Evolutionary conservation across 768 basidiomycete genomes (phyloP).

Genomic region (Lentinula raphanica): DNA sequence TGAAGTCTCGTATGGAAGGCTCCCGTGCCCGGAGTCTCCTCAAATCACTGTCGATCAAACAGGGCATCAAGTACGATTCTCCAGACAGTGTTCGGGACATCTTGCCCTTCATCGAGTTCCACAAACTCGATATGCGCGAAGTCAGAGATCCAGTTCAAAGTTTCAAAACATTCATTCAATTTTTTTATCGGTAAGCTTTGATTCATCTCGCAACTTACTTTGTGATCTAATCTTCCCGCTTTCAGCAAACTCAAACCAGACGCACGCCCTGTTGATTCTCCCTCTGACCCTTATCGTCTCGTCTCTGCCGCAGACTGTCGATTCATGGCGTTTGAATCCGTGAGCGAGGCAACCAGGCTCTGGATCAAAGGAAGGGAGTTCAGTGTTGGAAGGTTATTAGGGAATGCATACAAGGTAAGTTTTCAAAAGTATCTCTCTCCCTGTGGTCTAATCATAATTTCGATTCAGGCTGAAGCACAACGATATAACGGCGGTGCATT

Average conservation of each 20-base stretch:
- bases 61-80: conserved; percentile 88
- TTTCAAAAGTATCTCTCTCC: not conserved
- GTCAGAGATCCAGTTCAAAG: conserved; percentile 77
- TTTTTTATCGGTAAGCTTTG: conserved; percentile 65
- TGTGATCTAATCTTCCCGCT: conserved; percentile 7
- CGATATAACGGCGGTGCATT: conserved; percentile 77
- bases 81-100: conserved; percentile 84
- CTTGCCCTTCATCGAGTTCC: conserved; percentile 83
- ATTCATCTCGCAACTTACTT: not conserved
- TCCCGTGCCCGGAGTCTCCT: conserved; percentile 63
- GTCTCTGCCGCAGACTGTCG: conserved; percentile 94
- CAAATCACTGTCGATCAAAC: conserved; percentile 88
- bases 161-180: conserved; percentile 90
- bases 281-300: conserved; percentile 69
- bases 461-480: conserved; percentile 51
- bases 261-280: conserved; percentile 70
- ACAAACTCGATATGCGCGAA: conserved; percentile 77
- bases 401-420: conserved; percentile 50
- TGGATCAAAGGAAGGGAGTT: conserved; percentile 99
- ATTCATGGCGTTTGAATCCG: conserved; percentile 89
- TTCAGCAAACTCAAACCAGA: conserved; percentile 79
- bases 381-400: conserved; percentile 71
- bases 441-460: not conserved
- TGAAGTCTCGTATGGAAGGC: conserved; percentile 85
- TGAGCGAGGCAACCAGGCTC: conserved; percentile 77